Conservation (phyloP, 1,139 yeast species). For the Magnusiomyces paraingens region DNA sequence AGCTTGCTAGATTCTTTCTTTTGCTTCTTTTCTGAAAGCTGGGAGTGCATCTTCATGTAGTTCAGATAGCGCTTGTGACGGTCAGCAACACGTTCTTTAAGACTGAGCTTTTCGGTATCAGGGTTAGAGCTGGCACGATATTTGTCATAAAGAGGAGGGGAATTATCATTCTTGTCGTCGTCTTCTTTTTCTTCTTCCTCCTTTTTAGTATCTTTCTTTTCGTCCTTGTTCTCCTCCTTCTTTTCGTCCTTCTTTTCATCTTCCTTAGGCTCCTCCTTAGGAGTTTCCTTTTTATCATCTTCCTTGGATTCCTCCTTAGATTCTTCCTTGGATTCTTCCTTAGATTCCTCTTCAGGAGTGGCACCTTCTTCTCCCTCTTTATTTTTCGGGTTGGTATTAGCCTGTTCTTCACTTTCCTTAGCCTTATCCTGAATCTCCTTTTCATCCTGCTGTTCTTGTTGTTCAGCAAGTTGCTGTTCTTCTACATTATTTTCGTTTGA, state of each 20-base stretch:
- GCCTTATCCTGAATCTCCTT: conserved; percentile 27
- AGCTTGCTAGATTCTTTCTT: conserved; percentile 8
- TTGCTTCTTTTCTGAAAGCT: conserved; percentile 5
- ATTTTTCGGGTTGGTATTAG: conserved; percentile 9
- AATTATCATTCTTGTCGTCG: not conserved
- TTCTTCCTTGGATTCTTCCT: too few species aligned
- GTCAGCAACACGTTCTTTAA: conserved; percentile 4
- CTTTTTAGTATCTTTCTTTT: conserved; percentile 6
- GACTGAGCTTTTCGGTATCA: conserved; percentile 5
- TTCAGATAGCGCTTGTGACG: conserved; percentile 10
- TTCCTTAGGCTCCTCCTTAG: conserved; percentile 4
- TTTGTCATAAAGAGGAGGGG: not conserved
- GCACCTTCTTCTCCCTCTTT: conserved; percentile 9
- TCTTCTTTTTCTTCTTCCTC: conserved; percentile 6
- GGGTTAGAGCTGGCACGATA: conserved; percentile 6
- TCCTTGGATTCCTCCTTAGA: conserved; percentile 12
- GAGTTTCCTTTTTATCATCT: conserved; percentile 9
- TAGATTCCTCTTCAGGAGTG: conserved; percentile 10
- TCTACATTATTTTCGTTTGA: not conserved
- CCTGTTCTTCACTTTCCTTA: conserved; percentile 26
- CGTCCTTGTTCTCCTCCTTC: conserved; percentile 4
- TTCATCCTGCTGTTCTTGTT: conserved; percentile 24
- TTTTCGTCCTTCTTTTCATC: conserved; percentile 10
- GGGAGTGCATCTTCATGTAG: conserved; percentile 11
- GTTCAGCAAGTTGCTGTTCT: conserved; percentile 13